Evolutionary conservation across 2,329 filamentous ascomycete species (phyloP).

Genomic region (Cordyceps tenuipes): DNA sequence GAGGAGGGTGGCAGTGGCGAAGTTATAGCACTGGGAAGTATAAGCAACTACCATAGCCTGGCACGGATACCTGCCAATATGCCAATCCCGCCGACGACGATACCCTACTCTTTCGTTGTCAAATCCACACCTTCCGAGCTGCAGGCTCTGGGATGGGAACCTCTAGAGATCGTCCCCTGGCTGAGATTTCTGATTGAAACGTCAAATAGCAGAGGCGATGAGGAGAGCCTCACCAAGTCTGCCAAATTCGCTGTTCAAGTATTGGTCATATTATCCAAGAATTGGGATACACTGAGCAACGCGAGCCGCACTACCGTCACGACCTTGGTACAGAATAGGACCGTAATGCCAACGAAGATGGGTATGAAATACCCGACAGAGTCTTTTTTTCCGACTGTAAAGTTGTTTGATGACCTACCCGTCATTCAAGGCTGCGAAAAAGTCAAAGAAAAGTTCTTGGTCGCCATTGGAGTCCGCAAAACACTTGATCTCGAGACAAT

Average conservation of each 20-base stretch:
- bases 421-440: conserved; percentile 66
- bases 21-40: conserved; percentile 68
- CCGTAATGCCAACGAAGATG: conserved; percentile 80
- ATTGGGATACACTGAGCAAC: conserved; percentile 73
- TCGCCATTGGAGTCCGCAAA: conserved; percentile 80
- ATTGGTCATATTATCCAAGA: conserved; percentile 73
- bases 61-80: conserved; percentile 72
- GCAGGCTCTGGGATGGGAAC: conserved; percentile 75
- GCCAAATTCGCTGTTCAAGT: conserved; percentile 69
- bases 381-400: conserved; percentile 89
- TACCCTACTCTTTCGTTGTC: conserved; percentile 78
- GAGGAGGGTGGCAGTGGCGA: conserved; percentile 54
- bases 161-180: conserved; percentile 81
- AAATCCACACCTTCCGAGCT: conserved; percentile 59
- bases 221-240: conserved; percentile 63
- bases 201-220: conserved; percentile 47
- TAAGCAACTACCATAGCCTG: conserved; percentile 67
- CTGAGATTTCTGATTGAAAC: conserved; percentile 69
- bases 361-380: conserved; percentile 83
- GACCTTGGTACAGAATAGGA: conserved; percentile 54
- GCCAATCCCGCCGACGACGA: conserved; percentile 71
- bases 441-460: conserved; percentile 85
- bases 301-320: conserved; percentile 58
- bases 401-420: conserved; percentile 88
- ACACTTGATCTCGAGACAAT: conserved; percentile 92